Conservation (phyloP, 208 protist genomes). For the Trypanosoma mega region DNA sequence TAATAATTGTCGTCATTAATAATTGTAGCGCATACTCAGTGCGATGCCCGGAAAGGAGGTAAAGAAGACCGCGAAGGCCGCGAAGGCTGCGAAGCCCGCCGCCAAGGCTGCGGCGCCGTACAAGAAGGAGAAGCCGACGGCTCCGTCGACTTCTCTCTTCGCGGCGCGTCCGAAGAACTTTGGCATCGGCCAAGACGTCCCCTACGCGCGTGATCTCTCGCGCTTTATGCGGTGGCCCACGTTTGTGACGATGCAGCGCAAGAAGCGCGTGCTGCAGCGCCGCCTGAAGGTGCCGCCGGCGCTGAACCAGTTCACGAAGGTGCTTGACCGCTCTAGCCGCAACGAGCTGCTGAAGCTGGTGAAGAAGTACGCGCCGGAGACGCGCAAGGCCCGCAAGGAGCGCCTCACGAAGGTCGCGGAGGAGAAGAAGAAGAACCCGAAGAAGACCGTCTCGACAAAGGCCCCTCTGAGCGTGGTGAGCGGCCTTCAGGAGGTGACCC, state of each 20-base stretch:
- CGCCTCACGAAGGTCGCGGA: constrained; percentile 93
- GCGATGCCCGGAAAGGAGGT: constrained; percentile 81
- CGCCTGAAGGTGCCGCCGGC: constrained; percentile 96
- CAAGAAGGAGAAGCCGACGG: constrained; percentile 57
- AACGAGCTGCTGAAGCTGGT: constrained; percentile 98
- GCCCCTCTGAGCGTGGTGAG: constrained; percentile 92
- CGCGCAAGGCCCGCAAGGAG: constrained; percentile 93
- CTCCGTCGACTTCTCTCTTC: constrained; percentile 58
- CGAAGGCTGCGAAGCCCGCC: too few species aligned
- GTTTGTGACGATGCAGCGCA: constrained; percentile 98
- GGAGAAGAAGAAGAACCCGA: constrained; percentile 89
- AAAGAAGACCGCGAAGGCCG: constrained; percentile 56
- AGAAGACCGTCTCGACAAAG: constrained; percentile 79
- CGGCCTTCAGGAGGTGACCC: constrained; percentile 98
- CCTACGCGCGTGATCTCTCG: constrained; percentile 95
- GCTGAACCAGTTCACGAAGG: constrained; percentile 92
- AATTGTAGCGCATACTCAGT: constrained; percentile 9
- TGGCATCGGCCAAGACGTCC: constrained; percentile 93
- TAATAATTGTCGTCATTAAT: constrained; percentile 5
- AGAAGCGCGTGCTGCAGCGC: constrained; percentile 96
- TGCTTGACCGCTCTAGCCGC: constrained; percentile 91
- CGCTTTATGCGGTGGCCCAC: constrained; percentile 98
- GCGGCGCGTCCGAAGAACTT: constrained; percentile 88
- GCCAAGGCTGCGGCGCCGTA: constrained; percentile 58
- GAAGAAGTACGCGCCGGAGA: constrained; percentile 98